phyloP scores from a whole-genome alignment of 768 basidiomycete genomes.

The Pleurotus djamor region DNA sequence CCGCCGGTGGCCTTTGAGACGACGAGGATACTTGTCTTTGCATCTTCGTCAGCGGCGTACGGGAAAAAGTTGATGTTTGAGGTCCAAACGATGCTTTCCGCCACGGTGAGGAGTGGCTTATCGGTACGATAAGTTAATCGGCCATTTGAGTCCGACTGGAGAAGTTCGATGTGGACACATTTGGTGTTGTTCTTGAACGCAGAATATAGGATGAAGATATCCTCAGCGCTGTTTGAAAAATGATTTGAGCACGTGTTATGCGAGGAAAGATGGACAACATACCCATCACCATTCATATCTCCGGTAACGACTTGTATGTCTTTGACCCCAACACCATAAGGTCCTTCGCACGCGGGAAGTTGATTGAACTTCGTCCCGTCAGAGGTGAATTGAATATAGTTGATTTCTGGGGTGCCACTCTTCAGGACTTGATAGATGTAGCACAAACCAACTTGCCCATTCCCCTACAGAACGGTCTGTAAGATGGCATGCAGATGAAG shows the following conservation, averaged over 20 bases:
- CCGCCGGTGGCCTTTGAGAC: neutral
- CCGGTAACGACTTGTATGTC: neutral
- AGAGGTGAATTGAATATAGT: neutral
- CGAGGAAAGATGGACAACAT: neutral
- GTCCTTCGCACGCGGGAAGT: neutral
- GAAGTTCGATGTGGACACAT: neutral
- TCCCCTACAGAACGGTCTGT: neutral
- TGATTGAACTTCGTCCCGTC: neutral
- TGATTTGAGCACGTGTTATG: no score
- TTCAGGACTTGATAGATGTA: neutral
- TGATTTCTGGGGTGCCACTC: neutral
- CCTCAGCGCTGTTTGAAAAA: neutral
- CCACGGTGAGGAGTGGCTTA: neutral
- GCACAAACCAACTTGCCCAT: neutral
- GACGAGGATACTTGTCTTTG: conserved; percentile 10
- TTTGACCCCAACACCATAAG: neutral
- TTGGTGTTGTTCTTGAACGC: neutral
- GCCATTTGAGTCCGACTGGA: neutral
- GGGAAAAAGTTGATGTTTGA: conserved; percentile 9
- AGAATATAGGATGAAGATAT: neutral
- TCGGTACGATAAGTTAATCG: neutral
- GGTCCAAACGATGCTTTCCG: conserved; percentile 1
- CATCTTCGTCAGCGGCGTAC: conserved; percentile 10
- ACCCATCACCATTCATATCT: neutral
- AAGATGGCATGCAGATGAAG: no score